Evolutionary conservation across 2,329 filamentous ascomycete genomes (phyloP).

Genomic region (Apiospora phragmitis): DNA sequence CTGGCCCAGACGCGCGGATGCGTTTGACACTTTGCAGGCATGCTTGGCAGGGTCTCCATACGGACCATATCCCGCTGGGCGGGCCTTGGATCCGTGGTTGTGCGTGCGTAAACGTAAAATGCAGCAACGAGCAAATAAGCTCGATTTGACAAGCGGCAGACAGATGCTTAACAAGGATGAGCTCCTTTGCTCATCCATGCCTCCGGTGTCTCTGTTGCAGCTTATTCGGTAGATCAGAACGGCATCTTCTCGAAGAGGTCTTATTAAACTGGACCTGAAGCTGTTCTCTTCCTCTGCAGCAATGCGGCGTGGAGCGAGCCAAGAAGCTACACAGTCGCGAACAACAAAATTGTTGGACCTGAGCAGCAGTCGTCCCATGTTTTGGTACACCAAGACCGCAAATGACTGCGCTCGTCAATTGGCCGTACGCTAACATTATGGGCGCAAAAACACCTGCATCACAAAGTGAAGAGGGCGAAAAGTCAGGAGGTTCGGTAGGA

Average conservation of each 20-base stretch:
- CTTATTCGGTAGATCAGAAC: background rate
- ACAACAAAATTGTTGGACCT: background rate
- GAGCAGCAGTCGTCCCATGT: background rate
- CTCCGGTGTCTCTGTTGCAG: background rate
- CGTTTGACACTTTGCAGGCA: background rate
- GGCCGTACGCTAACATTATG: background rate
- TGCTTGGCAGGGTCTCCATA: background rate
- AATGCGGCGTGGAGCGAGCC: background rate
- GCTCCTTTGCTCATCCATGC: background rate
- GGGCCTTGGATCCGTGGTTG: background rate
- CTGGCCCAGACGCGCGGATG: background rate
- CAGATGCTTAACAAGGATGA: background rate
- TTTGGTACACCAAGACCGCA: background rate
- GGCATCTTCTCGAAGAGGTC: background rate
- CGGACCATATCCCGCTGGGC: background rate
- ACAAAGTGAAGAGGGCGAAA: background rate
- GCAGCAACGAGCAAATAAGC: background rate
- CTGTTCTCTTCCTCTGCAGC: background rate
- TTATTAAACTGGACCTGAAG: background rate
- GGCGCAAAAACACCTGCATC: background rate
- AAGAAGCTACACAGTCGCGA: background rate
- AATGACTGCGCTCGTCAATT: background rate
- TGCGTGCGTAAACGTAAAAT: background rate
- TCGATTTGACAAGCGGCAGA: background rate
- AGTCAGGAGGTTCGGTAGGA: background rate